Base-by-base conservation (phyloP, 1,139 yeast genomes). In the Geotrichum fermentans region DNA sequence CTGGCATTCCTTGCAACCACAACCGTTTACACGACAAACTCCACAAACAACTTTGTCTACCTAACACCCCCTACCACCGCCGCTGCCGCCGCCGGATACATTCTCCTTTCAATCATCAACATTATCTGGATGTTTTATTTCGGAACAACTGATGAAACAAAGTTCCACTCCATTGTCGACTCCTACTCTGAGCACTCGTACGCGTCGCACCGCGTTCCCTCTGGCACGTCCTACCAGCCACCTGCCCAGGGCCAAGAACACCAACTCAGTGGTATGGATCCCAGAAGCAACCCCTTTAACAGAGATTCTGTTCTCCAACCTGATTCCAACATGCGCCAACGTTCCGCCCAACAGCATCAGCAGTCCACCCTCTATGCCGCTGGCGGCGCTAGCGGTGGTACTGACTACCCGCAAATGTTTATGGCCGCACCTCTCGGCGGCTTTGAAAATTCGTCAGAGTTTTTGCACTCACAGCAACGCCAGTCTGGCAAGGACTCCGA, bases 11-110 rank as follows among this genome's bases (percentile, higher is more conserved):
- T 81, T 40, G 72, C 82, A 18, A 70, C 81, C 35, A 94, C 95
- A 1, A 83, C 87, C 54, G 74, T 89, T 24, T 90, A 89, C 70
- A 80, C 85, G 41, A 81, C 96, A 35, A 89, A 89, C 70, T 78
- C 90, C 48, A 80, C 90, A 32, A 90, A 88, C 61, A 78, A 77
- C 58, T 74, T 90, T 60, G 85, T 92, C 39, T 92, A 92, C 71
- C 68, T 74, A 40, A 71, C 78, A 18, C 72, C 74, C 17, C 75
- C 85, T 11, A 70, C 83, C n/a, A 79, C 79, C 36, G 85, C 86
- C 49, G 94, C 96, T 34, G 90, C 95, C 17, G 88, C 95, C 1
- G 96, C 97, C 0, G 98, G 98, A 3, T 83, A 86, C 59, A 85
- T 92, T 55, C 71, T 92, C 51, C 71, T 88, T 47, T 81, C 94